Base-by-base conservation (phyloP, 2,329 filamentous ascomycete species). In the Aspergillus neoniger region DNA sequence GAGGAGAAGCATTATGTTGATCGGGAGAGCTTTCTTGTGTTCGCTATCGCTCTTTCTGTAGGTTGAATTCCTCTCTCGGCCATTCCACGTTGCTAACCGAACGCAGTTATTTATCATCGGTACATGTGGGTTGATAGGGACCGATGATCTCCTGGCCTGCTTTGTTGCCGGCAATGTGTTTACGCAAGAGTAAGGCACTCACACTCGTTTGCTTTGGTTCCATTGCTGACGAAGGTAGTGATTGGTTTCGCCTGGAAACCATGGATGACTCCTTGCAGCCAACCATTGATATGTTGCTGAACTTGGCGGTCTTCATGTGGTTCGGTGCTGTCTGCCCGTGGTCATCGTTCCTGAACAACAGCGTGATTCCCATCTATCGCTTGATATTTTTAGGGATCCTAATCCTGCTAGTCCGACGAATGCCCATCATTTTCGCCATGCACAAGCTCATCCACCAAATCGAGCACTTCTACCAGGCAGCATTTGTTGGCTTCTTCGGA, bases 201-300 rank as follows among this genome's bases (percentile, higher is more conserved):
- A n/a, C 12, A 23, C 47, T 8, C 17, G 1, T 3, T 38, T 36
- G 19, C 39, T 48, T 41, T 15, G 23, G 9, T 10, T 15, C 21
- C 10, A 4, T 36, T 58, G 23, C 51, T 65, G 63, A 57, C 72
- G 68, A 44, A 64, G 50, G 41, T 38, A 82, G 82, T 72, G 92
- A 96, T 76, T 96, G 91, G 92, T 97, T 96, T 76, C 89, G 93
- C 0, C 80, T 94, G 1, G 91, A 96, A 74, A 97, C 93, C 0
- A 80, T 89, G 68, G 93, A 96, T 67, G 94, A 97, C 74, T 93
- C 91, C 2, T 83, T 97, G n/a, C 92, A 97, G 72, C 92, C 92
- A 0, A 96, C 92, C 0, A 90, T 97, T 49, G 92, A 97, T 74
- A 96, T 96, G 92, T 82, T 97, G 2, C 87, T 97, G 59, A 97